These are phyloP conservation scores for Colletotrichum sp. DNA, from an alignment of 2,329 filamentous ascomycete genomes.

Conservation along the genomic window DNA sequence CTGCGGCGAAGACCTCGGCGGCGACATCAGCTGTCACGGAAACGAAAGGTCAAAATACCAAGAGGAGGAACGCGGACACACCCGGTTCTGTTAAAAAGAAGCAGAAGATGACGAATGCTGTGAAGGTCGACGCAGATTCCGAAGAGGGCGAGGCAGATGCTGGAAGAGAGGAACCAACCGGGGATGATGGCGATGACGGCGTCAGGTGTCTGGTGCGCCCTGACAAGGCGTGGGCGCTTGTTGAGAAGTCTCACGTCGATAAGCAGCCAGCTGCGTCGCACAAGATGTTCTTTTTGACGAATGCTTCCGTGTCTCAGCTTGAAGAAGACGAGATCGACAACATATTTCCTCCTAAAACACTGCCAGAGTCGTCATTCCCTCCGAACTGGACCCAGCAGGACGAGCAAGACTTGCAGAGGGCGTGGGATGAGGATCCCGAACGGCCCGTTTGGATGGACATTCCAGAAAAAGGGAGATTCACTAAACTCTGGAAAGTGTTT, in stretches of 20 bases:
- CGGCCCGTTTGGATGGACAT: no score
- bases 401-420: no score
- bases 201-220: neutral
- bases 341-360: no score
- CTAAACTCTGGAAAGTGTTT: neutral
- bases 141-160: neutral
- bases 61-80: neutral
- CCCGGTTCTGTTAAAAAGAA: neutral
- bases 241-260: neutral
- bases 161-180: neutral
- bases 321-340: no score
- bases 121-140: rapidly evolving
- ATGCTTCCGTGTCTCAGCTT: no score
- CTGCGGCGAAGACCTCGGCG: neutral
- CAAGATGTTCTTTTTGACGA: no score
- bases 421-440: no score
- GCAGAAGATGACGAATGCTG: neutral
- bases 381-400: no score
- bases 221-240: neutral
- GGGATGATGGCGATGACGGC: neutral
- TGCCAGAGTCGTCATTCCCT: no score
- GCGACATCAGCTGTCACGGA: neutral
- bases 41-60: neutral
- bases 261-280: neutral
- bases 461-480: no score